Base-by-base conservation (phyloP, 1,284 basidiomycete genomes). In the Moesziomyces globuligerus region DNA sequence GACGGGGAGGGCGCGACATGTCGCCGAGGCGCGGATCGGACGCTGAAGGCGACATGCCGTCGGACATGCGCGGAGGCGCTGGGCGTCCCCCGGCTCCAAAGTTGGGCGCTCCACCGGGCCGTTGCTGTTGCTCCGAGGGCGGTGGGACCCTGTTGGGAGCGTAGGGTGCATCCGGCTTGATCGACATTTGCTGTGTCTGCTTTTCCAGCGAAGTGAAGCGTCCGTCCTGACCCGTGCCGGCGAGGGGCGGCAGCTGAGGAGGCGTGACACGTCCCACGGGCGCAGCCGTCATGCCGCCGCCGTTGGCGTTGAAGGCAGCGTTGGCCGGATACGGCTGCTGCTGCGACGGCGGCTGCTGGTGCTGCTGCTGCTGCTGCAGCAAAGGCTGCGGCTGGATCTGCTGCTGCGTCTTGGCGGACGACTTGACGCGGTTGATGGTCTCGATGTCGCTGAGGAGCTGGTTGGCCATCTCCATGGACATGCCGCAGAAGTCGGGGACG, bases 381-480 rank as follows among this genome's bases (percentile, higher is more conserved):
- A 17, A 7, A 34, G 15, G 32, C 32, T 13, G 32, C 32, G 10
- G 32, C 13, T 34, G 32, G 32, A 34, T 34, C 15, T 49, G 54
- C 50, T 49, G 59, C 49, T 64, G 66, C 28, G 61, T 59, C 60
- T 72, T 73, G 47, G 76, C 66, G 11, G 69, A 53, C 29, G 66
- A 60, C 50, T 77, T 75, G 54, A 74, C 72, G 21, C 81, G 75
- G 55, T 80, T 92, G 80, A 88, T 94, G 59, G 86, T 86, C 73
- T 87, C 91, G 86, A 93, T 90, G 83, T 95, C 91, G 64, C 90
- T 89, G 53, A 98, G 87, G 24, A 99, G 87, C 79, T 91, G 89
- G 83, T 98, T 98, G 38, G 96, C 96, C 62, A 93, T 96, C 84
- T 97, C 96, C 95, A 98, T 98, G 21, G 93, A 94, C 95, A 99